Conservation (phyloP, 2,329 filamentous ascomycete species). For the Catunica adiposa region DNA sequence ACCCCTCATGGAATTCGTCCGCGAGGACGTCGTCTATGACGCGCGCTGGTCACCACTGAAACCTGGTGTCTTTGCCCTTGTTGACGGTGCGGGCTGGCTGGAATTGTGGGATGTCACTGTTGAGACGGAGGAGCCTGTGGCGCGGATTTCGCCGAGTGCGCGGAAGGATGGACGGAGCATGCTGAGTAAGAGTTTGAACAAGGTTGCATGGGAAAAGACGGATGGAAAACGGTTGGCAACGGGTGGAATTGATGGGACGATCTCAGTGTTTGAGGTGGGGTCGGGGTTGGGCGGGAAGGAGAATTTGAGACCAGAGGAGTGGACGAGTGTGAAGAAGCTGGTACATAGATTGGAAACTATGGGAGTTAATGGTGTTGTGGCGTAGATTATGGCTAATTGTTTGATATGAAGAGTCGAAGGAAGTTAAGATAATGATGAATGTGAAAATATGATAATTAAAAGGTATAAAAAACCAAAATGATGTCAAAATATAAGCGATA, state of each 20-base stretch:
- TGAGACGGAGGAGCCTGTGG: constrained; percentile 82
- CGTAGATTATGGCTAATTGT: not conserved
- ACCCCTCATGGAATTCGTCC: constrained; percentile 75
- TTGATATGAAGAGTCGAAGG: not conserved
- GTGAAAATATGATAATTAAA: constrained; percentile 2
- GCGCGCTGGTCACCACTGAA: constrained; percentile 89
- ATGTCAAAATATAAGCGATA: not conserved
- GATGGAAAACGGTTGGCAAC: constrained; percentile 79
- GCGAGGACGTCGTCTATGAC: constrained; percentile 94
- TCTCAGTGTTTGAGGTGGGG: constrained; percentile 88
- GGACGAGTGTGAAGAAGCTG: constrained; percentile 82
- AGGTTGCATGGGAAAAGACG: constrained; percentile 79
- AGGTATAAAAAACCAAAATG: not conserved
- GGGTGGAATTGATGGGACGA: constrained; percentile 76
- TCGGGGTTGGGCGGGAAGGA: constrained; percentile 71
- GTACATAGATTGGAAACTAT: constrained; percentile 56
- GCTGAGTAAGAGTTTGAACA: constrained; percentile 78
- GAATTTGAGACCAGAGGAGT: constrained; percentile 69
- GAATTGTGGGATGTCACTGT: constrained; percentile 92
- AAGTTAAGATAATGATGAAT: constrained; percentile 9
- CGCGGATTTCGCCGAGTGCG: constrained; percentile 56
- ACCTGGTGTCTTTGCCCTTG: constrained; percentile 84
- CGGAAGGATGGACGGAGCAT: constrained; percentile 49
- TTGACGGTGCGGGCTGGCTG: constrained; percentile 80
- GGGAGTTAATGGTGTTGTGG: constrained; percentile 32